Evolutionary conservation across 2,329 filamentous ascomycete species (phyloP).

Genomic region (Harringtonia aguacate): DNA sequence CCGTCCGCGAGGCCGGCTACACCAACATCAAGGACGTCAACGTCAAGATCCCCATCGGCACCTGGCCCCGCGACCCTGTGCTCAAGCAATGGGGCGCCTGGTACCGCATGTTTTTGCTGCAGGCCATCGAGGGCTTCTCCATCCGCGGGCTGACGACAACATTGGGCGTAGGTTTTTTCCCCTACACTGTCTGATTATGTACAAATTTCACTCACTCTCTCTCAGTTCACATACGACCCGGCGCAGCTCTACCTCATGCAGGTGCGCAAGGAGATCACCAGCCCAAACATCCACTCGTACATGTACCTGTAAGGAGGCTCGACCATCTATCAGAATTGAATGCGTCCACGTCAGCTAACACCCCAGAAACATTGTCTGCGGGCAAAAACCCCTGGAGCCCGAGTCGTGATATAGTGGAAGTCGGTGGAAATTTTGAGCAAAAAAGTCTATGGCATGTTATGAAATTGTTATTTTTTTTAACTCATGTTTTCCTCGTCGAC

Average conservation of each 20-base stretch:
- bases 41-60: conserved; percentile 42
- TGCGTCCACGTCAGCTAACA: neutral
- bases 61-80: conserved; percentile 40
- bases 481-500: no score
- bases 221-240: conserved; percentile 32
- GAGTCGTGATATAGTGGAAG: no score
- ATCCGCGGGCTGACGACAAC: conserved; percentile 39
- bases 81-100: conserved; percentile 42
- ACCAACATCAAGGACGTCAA: conserved; percentile 37
- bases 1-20: conserved; percentile 3
- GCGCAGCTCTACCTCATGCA: conserved; percentile 37
- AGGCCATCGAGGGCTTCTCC: conserved; percentile 39
- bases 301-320: neutral
- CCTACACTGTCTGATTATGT: neutral
- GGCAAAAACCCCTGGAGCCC: no score
- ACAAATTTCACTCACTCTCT: neutral
- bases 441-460: no score
- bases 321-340: neutral
- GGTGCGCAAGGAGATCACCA: conserved; percentile 23
- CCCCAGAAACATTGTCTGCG: no score
- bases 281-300: conserved; percentile 6
- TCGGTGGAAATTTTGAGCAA: no score
- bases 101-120: conserved; percentile 37
- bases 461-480: no score
- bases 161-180: conserved; percentile 17